Base-by-base conservation (phyloP, 2,329 filamentous ascomycete species). In the Fusarium continuum region DNA sequence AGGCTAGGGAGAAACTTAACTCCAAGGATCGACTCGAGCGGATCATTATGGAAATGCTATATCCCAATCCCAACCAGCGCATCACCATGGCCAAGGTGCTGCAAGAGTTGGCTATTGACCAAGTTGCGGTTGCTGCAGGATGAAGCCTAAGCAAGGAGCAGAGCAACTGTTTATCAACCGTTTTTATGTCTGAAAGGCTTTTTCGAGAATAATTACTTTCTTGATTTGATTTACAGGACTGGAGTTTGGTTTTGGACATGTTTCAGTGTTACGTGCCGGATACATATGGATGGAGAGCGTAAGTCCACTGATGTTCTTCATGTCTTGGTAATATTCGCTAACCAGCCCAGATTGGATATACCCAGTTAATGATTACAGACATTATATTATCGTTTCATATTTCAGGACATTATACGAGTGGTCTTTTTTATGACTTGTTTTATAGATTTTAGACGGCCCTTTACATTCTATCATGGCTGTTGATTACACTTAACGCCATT, bases 11-110 rank as follows among this genome's bases (percentile, higher is more conserved):
- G 54, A 75, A 70, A 32, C 78, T 87, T 4, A 78, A 82, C 67
- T 59, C 70, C 7, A 75, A 76, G 20, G 82, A 86, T 67, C 76
- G 75, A 41, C 72, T 87, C 31, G 84, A 87, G 72, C 74, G 78
- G 14, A 71, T 87, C 9, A 79, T 86, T 14, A 74, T 75, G 53
- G 81, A 84, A 29, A 87, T 87, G 85, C 65, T 87, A 55, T 76
- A 76, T 7, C 80, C 83, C 4, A 80, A 83, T 49, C 83, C 79
- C 9, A 73, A 73, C 47, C 79, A 85, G 48, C 79, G 85, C 25
- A 82, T 86, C 62, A 83, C 81, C 17, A 85, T 84, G 80, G 77
- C 78, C n/a, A 78, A 78, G 36, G 77, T 85, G 20, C 72, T 84
- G 55, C 75, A 72, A 55, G 80, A 83, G 61, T 58, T 85, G 36